Base-by-base conservation (phyloP, 164 flowering plant species). In the Pachysandra terminalis region DNA sequence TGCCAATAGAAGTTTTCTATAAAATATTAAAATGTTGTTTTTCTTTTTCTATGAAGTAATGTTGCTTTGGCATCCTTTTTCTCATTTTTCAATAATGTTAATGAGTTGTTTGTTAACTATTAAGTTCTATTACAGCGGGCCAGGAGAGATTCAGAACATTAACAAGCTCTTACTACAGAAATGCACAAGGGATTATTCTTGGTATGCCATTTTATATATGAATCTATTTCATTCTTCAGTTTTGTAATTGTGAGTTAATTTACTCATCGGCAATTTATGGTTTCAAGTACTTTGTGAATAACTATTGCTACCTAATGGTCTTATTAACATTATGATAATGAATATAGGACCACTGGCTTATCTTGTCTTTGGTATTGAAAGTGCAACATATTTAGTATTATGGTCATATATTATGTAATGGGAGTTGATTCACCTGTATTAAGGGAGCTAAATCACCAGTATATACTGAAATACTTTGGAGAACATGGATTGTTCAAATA, bases 151-250 rank as follows among this genome's bases (percentile, higher is more conserved):
- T 86, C 75, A 87, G 96, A 63, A 71, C 85, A 27, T 48, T 90
- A 54, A 87, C 77, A 57, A 85, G 86, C 81, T 88, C 96, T 21
- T 88, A 87, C 52, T 90, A 86, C 65, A 78, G 96, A 79, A 90
- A 90, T 37, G 91, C 96, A n/a, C 91, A 90, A 64, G 96, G 96
- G 55, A 85, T 88, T 25, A 84, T 90, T 70, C 89, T 90, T 53
- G 91, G 93, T 90, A 84, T 64, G 85, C 10, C 27, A 25, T 35
- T 64, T 66, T 14, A 19, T 25, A 63, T 22, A 35, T 64, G n/a
- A 23, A 65, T 54, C 28, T 17, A 19, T 54, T 21, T 35, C 0
- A 26, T 19, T 65, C 32, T 15, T 35, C 21, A 28, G 32, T n/a
- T 45, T 59, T 16, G 27, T 26, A 9, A n/a, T 59, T 4, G 17